A percentile compares a stretch with the other conserved stretches of the same genome.
Evolutionary conservation across 176 grass and related monocot genomes (phyloP).

Genomic region (Cenchrus fungigraminus): DNA sequence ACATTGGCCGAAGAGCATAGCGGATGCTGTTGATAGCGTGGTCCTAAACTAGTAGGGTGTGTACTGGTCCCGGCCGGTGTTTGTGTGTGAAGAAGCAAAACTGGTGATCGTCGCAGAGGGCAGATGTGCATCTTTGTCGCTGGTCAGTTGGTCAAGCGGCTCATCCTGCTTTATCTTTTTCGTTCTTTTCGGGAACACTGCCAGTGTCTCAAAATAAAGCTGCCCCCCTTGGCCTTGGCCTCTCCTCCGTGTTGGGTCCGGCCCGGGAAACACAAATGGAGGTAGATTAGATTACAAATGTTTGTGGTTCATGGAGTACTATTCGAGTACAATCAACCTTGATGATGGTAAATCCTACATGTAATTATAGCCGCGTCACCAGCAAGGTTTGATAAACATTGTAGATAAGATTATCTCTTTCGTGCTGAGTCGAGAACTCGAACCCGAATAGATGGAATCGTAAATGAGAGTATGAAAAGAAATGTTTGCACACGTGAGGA

Average conservation of each 20-base stretch:
- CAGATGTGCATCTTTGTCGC: slow-evolving; percentile 48
- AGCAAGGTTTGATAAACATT: no score
- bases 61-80: neutral
- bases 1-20: neutral
- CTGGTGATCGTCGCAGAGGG: slow-evolving; percentile 13
- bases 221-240: slow-evolving; percentile 30
- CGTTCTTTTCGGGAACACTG: slow-evolving; percentile 36
- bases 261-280: neutral
- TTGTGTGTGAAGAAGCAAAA: slow-evolving; percentile 27
- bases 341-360: neutral
- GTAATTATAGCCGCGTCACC: no score
- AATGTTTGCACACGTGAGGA: slow-evolving; percentile 25
- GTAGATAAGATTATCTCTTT: no score
- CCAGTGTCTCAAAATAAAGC: slow-evolving; percentile 34
- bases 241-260: neutral
- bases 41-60: slow-evolving; percentile 14
- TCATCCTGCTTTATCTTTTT: slow-evolving; percentile 7
- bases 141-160: slow-evolving; percentile 46
- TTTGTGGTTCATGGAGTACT: neutral
- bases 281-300: neutral
- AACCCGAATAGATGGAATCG: no score
- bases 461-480: neutral
- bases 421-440: no score
- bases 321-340: neutral
- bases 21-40: slow-evolving; percentile 24